Evolutionary conservation across 108 stramenopile genomes (phyloP), one percentile per base, ranked within the genome.

Genomic region (Cyclotella cryptica): DNA sequence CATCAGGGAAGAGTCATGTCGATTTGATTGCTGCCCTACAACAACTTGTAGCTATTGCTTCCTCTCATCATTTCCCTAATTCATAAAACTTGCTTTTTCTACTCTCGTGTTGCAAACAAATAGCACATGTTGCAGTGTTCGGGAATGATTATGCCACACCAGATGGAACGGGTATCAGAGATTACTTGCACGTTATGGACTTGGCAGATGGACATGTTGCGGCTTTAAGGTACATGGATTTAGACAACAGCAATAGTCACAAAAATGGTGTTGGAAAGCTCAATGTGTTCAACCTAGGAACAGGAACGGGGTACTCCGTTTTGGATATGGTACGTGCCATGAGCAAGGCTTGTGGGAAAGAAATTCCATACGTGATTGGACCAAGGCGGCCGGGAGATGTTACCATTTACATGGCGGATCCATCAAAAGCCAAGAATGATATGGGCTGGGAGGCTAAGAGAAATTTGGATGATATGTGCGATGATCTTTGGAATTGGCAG

Each of bases 181-280:
- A 99, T 88, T 99, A 98, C 85, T 83, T 99, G 40, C 99, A 99
- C 73, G 99, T 99, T 3, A 92, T 98, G 90, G 99, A 99, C 83
- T 83, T 99, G 64, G 98, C 97, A 0, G 89, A 91, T 47, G 98
- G 98, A 0, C 98, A 99, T 78, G 82, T 97, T n/a, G 83, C 89
- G 10, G 98, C 98, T 15, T 90, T 99, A 39, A 74, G 88, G 29
- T 92, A 96, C 71, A 79, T 95, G 71, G 71, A 83, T 42, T 29
- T 78, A 62, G 69, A 47, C 11, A 65, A 24, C 26, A 40, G 18
- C 30, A 66, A 22, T 17, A 55, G 29, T 24, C n/a, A 29, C 29
- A 57, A 77, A 40, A 69, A 29, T 57, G 78, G 79, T 10, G 0
- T 58, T 52, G 83, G 74, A 18, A 85, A 78, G 49, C 76, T 83